Base-by-base conservation (phyloP, 306 rosid genomes). In the Lathyrus tuberosus region DNA sequence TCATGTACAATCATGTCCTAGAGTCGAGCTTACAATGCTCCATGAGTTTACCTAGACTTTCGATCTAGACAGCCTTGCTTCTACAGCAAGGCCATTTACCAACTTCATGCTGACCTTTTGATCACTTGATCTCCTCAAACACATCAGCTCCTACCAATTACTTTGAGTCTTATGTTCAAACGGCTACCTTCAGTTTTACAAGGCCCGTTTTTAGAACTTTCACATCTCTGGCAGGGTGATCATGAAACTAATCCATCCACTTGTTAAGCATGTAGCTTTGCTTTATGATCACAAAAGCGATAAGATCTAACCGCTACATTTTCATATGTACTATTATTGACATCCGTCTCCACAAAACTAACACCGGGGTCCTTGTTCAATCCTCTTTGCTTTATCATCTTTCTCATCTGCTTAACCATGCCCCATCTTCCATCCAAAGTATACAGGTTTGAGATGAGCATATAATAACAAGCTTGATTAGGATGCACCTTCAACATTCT, bases 341-440 rank as follows among this genome's bases (percentile, higher is more conserved):
- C 59, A 72, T 79, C 83, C 86, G 77, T 90, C 76, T 84, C 84
- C 62, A 91, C 80, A 38, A 72, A 64, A 79, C 96, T 88, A 72
- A 58, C 70, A 52, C 86, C 96, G 35, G 90, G 93, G 63, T 72
- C 80, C 76, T 88, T 88, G 69, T 73, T 82, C 72, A 91, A 70
- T 46, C 91, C 87, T 67, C 82, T 86, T 14, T 73, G 82, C 77
- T 80, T 85, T 86, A 91, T 86, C 70, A 80, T 60, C 78, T 85
- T 78, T 63, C 93, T 88, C 62, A 88, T 81, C 70, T 84, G 78
- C 81, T 82, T 82, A 78, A 91, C 96, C 77, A 82, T 80, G 76
- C 86, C 82, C 96, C 97, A 91, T 76, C 93, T 85, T 58, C 96
- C 96, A 84, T 86, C 91, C 2, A 83, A 88, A 71, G 96, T 93